Conservation (phyloP, 768 basidiomycete species). For the Pilatotrama ljubarskyi region DNA sequence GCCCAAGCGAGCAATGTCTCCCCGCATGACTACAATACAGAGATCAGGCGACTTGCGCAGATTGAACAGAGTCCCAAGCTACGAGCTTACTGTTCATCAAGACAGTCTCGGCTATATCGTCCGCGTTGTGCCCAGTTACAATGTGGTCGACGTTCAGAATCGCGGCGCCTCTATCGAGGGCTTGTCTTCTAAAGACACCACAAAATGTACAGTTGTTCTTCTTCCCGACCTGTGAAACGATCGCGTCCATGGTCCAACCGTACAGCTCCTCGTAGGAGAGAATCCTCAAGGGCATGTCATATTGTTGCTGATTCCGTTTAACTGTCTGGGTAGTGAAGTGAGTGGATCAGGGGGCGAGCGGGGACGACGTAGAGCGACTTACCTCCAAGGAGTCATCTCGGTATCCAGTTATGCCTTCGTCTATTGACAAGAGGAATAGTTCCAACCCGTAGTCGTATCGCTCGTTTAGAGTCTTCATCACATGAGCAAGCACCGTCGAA, state of each 20-base stretch:
- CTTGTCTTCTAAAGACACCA: slow-evolving; percentile 95
- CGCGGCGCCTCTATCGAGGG: slow-evolving; percentile 91
- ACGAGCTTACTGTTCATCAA: slow-evolving; percentile 94
- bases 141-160: slow-evolving; percentile 92
- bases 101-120: slow-evolving; percentile 98
- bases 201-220: slow-evolving; percentile 99
- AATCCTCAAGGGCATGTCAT: slow-evolving; percentile 93
- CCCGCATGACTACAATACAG: slow-evolving; percentile 79
- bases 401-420: slow-evolving; percentile 98
- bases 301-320: slow-evolving; percentile 94
- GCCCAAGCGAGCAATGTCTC: slow-evolving; percentile 92
- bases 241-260: slow-evolving; percentile 99
- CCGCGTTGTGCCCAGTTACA: slow-evolving; percentile 98
- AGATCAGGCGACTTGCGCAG: background rate
- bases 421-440: slow-evolving; percentile 91
- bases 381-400: slow-evolving; percentile 97
- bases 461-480: slow-evolving; percentile 94
- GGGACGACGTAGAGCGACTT: slow-evolving; percentile 4
- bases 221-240: slow-evolving; percentile 91
- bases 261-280: slow-evolving; percentile 95
- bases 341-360: background rate
- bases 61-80: background rate
- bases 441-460: slow-evolving; percentile 92
- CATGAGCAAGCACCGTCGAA: slow-evolving; percentile 95
- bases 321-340: slow-evolving; percentile 68